A percentile compares a stretch with the other conserved stretches of the same genome.
These are phyloP conservation scores for Hirschioporus abietinus DNA, from an alignment of 768 basidiomycete genomes.

Conservation along the genomic window DNA sequence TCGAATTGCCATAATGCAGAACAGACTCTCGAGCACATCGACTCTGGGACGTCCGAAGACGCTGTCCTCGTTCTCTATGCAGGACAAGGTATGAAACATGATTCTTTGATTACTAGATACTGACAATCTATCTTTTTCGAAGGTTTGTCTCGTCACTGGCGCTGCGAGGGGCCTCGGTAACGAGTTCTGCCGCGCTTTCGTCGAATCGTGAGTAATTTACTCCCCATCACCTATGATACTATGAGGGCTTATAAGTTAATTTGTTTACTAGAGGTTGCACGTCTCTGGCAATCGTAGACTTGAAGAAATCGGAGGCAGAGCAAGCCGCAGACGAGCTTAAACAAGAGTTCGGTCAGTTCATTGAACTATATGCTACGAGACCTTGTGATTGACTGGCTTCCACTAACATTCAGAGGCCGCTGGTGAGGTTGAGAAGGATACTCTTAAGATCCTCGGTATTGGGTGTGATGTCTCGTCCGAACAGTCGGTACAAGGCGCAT, in stretches of 20 bases:
- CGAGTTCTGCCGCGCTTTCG: conserved; percentile 86
- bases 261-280: conserved; percentile 64
- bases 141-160: conserved; percentile 92
- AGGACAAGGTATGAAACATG: conserved; percentile 53
- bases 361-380: conserved; percentile 2
- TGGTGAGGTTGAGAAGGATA: not conserved
- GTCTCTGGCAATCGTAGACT: conserved; percentile 73
- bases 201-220: conserved; percentile 60
- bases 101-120: not conserved
- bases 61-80: conserved; percentile 73
- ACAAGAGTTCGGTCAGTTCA: conserved; percentile 42
- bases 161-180: conserved; percentile 88
- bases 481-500: conserved; percentile 68
- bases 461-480: conserved; percentile 90
- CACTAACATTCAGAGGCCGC: conserved; percentile 9
- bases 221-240: not conserved
- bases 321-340: conserved; percentile 65
- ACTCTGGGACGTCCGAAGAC: conserved; percentile 21
- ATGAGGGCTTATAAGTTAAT: not conserved
- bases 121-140: not conserved
- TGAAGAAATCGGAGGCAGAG: conserved; percentile 64
- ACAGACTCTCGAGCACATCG: conserved; percentile 25
- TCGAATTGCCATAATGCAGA: conserved; percentile 10
- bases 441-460: conserved; percentile 62
- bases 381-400: not conserved